phyloP scores from a whole-genome alignment of 2,329 filamentous ascomycete genomes.

The Penicillium sp. region DNA sequence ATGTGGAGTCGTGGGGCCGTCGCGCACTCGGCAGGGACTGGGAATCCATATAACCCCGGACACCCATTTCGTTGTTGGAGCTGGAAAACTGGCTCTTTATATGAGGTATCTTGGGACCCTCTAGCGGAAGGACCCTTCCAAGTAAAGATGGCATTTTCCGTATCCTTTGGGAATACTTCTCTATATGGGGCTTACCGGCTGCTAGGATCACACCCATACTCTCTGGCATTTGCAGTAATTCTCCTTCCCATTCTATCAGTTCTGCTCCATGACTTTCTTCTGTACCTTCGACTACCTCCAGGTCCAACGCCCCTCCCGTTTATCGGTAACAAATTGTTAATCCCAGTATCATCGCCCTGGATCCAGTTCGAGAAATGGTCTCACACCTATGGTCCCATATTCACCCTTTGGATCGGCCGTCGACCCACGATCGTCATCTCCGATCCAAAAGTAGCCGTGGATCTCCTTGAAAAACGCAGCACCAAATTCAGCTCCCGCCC shows the following conservation, averaged over 20 bases:
- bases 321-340: slow-evolving; percentile 26
- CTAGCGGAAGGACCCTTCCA: not conserved
- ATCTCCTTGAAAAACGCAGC: slow-evolving; percentile 41
- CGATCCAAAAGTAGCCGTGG: slow-evolving; percentile 32
- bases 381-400: slow-evolving; percentile 35
- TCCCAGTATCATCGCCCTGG: slow-evolving; percentile 27
- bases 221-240: slow-evolving; percentile 17
- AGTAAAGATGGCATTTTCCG: not conserved
- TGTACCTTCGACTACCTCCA: slow-evolving; percentile 31
- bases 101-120: not conserved
- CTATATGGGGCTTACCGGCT: not conserved
- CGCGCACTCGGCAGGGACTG: not conserved
- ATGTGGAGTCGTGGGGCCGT: slow-evolving; percentile 7
- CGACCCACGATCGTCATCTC: slow-evolving; percentile 38
- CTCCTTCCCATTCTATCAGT: slow-evolving; percentile 30
- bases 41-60: not conserved
- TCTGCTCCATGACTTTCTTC: slow-evolving; percentile 24
- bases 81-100: not conserved
- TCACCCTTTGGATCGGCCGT: slow-evolving; percentile 36
- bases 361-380: slow-evolving; percentile 36
- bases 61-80: no score
- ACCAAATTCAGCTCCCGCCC: slow-evolving; percentile 40
- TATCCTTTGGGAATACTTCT: not conserved
- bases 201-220: not conserved
- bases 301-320: slow-evolving; percentile 28